These are phyloP conservation scores for Globisporangium spiculum DNA, from an alignment of 352 stramenopile species.

Conservation along the genomic window DNA sequence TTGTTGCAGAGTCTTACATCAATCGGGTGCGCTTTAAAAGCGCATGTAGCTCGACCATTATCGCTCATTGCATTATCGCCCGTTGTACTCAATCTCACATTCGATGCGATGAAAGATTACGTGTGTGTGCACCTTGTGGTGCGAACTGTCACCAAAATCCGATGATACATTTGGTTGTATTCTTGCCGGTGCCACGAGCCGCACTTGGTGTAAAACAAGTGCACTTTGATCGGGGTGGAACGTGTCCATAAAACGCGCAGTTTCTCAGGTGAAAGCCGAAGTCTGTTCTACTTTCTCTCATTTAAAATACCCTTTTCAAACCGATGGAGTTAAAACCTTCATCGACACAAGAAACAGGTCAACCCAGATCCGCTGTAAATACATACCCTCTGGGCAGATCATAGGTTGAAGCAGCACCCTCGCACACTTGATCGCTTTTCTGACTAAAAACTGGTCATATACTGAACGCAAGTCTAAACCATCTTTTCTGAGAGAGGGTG, in stretches of 20 bases:
- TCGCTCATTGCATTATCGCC: too few relatives aligned
- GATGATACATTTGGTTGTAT: not conserved
- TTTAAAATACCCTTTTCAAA: not conserved
- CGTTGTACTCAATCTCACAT: too few relatives aligned
- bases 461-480: not conserved
- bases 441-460: not conserved
- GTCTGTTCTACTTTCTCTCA: not conserved
- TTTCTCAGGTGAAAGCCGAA: not conserved
- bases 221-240: conserved; percentile 2
- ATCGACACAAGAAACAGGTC: not conserved
- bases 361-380: not conserved
- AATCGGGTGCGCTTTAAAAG: too few relatives aligned
- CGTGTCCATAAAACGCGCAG: not conserved
- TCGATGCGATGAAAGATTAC: too few relatives aligned
- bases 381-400: not conserved
- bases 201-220: not conserved
- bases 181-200: not conserved
- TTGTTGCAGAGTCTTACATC: too few relatives aligned
- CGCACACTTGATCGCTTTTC: conserved; percentile 2
- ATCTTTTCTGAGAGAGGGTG: not conserved
- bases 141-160: not conserved
- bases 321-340: not conserved
- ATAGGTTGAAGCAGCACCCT: conserved; percentile 9
- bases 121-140: too few relatives aligned
- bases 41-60: too few relatives aligned